Evolutionary conservation across 2,329 filamentous ascomycete genomes (phyloP).

Genomic region (Graphilbum ipis-grandicollis): DNA sequence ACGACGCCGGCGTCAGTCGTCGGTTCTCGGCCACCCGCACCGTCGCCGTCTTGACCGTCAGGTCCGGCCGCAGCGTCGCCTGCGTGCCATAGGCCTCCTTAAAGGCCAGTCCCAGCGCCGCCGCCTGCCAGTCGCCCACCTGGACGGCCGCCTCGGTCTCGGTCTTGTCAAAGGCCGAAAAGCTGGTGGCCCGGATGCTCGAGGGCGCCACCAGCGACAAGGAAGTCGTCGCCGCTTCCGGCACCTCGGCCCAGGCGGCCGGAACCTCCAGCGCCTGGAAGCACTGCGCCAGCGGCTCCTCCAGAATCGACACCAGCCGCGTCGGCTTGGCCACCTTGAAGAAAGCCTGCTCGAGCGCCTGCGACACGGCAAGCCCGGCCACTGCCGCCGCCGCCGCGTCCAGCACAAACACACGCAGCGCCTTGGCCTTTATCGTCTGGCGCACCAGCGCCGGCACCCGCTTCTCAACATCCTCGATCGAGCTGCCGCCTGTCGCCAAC

Average conservation of each 20-base stretch:
- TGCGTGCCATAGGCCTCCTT: slow-evolving; percentile 81
- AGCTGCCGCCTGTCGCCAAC: slow-evolving; percentile 47
- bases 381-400: slow-evolving; percentile 41
- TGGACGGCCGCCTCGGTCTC: slow-evolving; percentile 48
- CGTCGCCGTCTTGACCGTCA: slow-evolving; percentile 69
- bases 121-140: slow-evolving; percentile 64
- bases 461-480: slow-evolving; percentile 82
- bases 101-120: slow-evolving; percentile 77
- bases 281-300: slow-evolving; percentile 50
- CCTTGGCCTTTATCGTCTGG: slow-evolving; percentile 53
- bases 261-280: slow-evolving; percentile 61
- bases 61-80: slow-evolving; percentile 62
- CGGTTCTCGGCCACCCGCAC: slow-evolving; percentile 92
- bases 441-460: slow-evolving; percentile 55
- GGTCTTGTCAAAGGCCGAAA: slow-evolving; percentile 60
- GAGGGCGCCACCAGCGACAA: slow-evolving; percentile 33
- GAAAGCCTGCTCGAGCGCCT: slow-evolving; percentile 54
- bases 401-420: slow-evolving; percentile 55
- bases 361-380: slow-evolving; percentile 33
- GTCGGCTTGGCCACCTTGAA: slow-evolving; percentile 57
- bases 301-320: slow-evolving; percentile 43
- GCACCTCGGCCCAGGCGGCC: slow-evolving; percentile 59
- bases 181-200: slow-evolving; percentile 63
- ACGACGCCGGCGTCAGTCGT: slow-evolving; percentile 68
- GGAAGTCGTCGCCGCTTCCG: slow-evolving; percentile 35